These are phyloP conservation scores for Ganoderma meredithae DNA, from an alignment of 1,284 basidiomycete species.

Conservation along the genomic window DNA sequence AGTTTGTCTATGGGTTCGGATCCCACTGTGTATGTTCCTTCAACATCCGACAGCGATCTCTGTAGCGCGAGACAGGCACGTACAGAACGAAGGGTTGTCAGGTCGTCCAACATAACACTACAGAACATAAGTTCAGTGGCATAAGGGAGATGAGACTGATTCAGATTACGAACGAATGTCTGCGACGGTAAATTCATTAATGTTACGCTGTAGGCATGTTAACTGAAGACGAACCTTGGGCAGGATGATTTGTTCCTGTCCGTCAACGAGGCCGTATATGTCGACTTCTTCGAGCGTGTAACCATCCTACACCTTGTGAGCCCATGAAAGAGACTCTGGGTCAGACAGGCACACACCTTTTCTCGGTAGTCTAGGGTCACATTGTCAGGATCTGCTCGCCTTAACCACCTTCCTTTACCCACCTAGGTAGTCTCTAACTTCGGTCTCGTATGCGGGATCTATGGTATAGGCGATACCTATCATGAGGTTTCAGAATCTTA, in stretches of 20 bases:
- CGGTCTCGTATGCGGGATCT: conserved; percentile 73
- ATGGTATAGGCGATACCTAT: conserved; percentile 88
- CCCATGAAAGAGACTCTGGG: not conserved
- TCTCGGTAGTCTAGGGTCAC: conserved; percentile 73
- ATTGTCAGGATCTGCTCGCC: not conserved
- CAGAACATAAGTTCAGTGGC: conserved; percentile 37
- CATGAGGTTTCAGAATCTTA: not conserved
- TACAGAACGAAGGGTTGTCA: conserved; percentile 82
- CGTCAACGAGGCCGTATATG: conserved; percentile 62
- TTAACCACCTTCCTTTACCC: conserved; percentile 11
- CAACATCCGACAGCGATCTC: not conserved
- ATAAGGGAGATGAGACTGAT: not conserved
- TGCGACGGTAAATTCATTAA: conserved; percentile 16
- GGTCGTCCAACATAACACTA: conserved; percentile 78
- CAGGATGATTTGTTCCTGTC: conserved; percentile 62
- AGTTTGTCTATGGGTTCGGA: conserved; percentile 77
- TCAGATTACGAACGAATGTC: conserved; percentile 34
- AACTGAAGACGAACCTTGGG: conserved; percentile 47
- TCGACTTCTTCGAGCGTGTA: conserved; percentile 74
- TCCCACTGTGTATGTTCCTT: conserved; percentile 59
- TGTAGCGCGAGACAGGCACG: conserved; percentile 28
- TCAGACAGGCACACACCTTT: conserved; percentile 56
- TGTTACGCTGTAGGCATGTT: conserved; percentile 31
- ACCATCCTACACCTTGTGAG: conserved; percentile 59
- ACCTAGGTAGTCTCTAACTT: conserved; percentile 87